phyloP scores from a whole-genome alignment of 179 eudicot species.

The Amaranthus tricolor region DNA sequence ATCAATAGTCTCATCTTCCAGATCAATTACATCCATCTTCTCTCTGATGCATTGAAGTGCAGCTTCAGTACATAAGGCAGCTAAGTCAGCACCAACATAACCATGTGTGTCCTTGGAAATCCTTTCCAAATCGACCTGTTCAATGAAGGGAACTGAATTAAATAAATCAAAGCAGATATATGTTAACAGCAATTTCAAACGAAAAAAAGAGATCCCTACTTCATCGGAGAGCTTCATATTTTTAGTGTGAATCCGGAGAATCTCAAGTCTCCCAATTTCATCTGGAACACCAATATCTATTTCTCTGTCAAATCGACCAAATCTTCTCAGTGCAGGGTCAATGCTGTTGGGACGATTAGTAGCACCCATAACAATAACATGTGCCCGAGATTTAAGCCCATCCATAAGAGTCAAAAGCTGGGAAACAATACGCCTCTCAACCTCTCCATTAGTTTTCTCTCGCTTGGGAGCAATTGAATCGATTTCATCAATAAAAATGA shows the following conservation, averaged over 20 bases:
- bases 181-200: too few species aligned
- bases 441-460: slow-evolving; percentile 90
- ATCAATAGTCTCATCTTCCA: slow-evolving; percentile 85
- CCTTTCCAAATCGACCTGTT: slow-evolving; percentile 72
- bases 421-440: slow-evolving; percentile 92
- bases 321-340: slow-evolving; percentile 86
- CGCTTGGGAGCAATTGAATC: slow-evolving; percentile 97
- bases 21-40: slow-evolving; percentile 88
- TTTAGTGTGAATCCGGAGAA: slow-evolving; percentile 71
- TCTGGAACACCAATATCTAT: slow-evolving; percentile 93
- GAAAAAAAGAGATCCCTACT: slow-evolving; percentile 28
- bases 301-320: slow-evolving; percentile 88
- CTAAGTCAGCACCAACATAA: slow-evolving; percentile 79
- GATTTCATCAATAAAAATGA: slow-evolving; percentile 80
- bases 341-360: slow-evolving; percentile 93
- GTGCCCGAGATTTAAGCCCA: slow-evolving; percentile 93
- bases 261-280: slow-evolving; percentile 82
- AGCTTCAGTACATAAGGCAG: slow-evolving; percentile 80
- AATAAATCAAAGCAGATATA: background rate
- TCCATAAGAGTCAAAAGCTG: slow-evolving; percentile 93
- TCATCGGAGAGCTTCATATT: slow-evolving; percentile 40
- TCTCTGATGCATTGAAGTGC: slow-evolving; percentile 86
- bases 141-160: slow-evolving; percentile 4
- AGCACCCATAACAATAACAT: slow-evolving; percentile 89
- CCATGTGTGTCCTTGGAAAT: slow-evolving; percentile 80